phyloP scores from a whole-genome alignment of 106 monocot genomes.

The Iris macrosiphon region DNA sequence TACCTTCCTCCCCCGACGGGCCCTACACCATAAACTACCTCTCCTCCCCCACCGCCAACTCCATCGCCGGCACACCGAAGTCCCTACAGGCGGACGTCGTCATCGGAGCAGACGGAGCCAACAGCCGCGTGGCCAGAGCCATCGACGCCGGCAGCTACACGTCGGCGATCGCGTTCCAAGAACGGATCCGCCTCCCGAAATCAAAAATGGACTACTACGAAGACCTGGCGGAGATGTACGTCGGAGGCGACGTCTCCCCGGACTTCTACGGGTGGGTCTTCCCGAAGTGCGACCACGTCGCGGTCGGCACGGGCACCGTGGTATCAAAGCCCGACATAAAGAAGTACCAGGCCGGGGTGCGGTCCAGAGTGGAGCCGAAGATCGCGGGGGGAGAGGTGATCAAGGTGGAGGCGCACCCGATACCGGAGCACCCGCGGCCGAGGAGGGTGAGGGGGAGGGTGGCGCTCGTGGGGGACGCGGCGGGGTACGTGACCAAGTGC shows the following conservation, averaged over 20 bases:
- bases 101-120: conserved; percentile 87
- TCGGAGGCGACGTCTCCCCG: conserved; percentile 78
- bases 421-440: conserved; percentile 87
- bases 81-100: conserved; percentile 49
- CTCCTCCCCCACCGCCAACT: conserved; percentile 5
- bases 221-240: conserved; percentile 89
- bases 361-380: conserved; percentile 38
- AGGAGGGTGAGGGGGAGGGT: conserved; percentile 63
- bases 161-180: conserved; percentile 86
- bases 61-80: not conserved
- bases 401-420: conserved; percentile 79
- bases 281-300: conserved; percentile 97
- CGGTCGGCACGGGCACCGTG: conserved; percentile 81
- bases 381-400: conserved; percentile 66
- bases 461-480: conserved; percentile 86
- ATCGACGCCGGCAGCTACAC: conserved; percentile 63
- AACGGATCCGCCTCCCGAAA: conserved; percentile 71
- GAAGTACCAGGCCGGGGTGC: conserved; percentile 38
- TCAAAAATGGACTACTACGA: conserved; percentile 54
- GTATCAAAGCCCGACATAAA: conserved; percentile 46
- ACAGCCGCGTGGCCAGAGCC: conserved; percentile 75
- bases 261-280: conserved; percentile 98
- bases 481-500: conserved; percentile 84
- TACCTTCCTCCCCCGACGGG: conserved; percentile 17
- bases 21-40: conserved; percentile 64